Conservation (phyloP, 1,284 basidiomycete genomes). For the Paramarasmius palmivorus region DNA sequence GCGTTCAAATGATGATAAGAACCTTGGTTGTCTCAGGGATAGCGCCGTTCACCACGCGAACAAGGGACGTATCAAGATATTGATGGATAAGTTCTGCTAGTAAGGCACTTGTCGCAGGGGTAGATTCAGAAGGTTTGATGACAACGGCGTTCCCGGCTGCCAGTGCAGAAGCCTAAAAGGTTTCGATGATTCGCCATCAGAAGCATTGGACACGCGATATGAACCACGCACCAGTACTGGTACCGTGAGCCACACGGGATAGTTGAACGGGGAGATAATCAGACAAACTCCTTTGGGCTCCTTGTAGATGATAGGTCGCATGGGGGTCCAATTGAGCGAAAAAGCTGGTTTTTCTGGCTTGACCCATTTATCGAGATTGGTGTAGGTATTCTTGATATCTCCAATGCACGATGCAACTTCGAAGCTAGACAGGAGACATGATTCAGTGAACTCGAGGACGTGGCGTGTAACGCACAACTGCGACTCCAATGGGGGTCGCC, state of each 20-base stretch:
- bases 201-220: conserved; percentile 9
- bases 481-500: conserved; percentile 53
- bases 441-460: neutral
- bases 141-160: conserved; percentile 79
- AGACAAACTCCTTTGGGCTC: conserved; percentile 78
- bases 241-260: conserved; percentile 52
- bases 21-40: conserved; percentile 76
- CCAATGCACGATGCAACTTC: conserved; percentile 54
- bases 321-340: conserved; percentile 50
- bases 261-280: conserved; percentile 69
- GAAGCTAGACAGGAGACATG: conserved; percentile 38
- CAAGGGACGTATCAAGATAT: conserved; percentile 79
- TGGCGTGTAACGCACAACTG: conserved; percentile 48
- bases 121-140: conserved; percentile 84
- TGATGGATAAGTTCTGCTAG: conserved; percentile 75
- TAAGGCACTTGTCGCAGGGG: conserved; percentile 64
- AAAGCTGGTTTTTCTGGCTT: conserved; percentile 65
- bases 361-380: conserved; percentile 75
- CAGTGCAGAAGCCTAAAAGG: conserved; percentile 66
- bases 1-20: conserved; percentile 8
- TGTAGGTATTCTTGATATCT: conserved; percentile 67
- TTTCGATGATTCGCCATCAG: conserved; percentile 1
- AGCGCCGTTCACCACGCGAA: conserved; percentile 76
- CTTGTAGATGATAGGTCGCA: conserved; percentile 69
- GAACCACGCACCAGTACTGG: conserved; percentile 50